phyloP scores from a whole-genome alignment of 257 asterid genomes.

The Solanum corneliomulleri region DNA sequence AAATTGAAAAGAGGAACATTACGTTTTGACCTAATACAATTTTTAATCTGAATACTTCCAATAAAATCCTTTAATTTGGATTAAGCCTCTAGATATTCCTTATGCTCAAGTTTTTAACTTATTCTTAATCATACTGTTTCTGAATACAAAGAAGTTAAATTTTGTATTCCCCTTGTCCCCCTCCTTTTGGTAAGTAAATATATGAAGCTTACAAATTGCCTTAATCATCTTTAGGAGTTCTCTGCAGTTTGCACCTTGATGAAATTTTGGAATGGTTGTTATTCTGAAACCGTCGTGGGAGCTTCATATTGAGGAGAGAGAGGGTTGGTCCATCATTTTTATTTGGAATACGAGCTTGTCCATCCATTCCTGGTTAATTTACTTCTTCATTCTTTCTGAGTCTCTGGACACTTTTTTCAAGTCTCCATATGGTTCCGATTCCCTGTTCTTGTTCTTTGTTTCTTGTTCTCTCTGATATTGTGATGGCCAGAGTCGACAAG shows the following conservation, averaged over 20 bases:
- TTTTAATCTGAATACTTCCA: background rate
- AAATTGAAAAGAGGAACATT: background rate
- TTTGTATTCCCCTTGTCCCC: background rate
- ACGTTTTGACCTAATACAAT: background rate
- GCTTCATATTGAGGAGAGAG: background rate
- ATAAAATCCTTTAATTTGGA: background rate
- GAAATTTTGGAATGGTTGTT: background rate
- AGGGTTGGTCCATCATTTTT: background rate
- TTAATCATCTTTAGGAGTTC: background rate
- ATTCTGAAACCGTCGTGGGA: background rate
- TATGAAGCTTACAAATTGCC: background rate
- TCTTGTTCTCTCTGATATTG: background rate
- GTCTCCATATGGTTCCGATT: background rate
- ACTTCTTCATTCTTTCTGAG: background rate
- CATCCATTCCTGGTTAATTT: background rate
- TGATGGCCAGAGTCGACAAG: background rate
- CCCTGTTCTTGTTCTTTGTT: background rate
- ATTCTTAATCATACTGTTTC: background rate
- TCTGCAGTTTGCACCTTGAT: background rate
- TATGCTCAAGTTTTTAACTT: background rate
- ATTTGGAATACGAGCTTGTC: background rate
- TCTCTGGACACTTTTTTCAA: background rate
- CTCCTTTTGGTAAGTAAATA: background rate
- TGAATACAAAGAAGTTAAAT: background rate
- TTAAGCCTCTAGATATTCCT: background rate